Evolutionary conservation across 1,284 basidiomycete species (phyloP).

Genomic region (Fomitopsis betulina): DNA sequence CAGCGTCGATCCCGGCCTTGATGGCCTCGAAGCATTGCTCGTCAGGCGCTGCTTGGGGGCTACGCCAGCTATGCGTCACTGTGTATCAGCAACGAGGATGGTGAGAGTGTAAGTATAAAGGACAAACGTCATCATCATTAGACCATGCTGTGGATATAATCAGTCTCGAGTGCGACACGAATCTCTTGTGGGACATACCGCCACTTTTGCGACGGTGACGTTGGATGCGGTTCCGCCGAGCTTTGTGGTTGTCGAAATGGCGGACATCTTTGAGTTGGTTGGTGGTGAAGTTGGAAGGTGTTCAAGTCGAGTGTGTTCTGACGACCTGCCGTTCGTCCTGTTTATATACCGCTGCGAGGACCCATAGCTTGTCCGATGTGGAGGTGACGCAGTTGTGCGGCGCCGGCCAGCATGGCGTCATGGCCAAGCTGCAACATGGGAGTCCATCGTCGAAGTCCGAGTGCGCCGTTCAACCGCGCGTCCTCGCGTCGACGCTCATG

Average conservation of each 20-base stretch:
- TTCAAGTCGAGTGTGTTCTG: too few relatives aligned
- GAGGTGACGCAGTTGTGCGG: too few relatives aligned
- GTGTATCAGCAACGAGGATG: conserved; percentile 1
- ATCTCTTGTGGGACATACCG: conserved; percentile 21
- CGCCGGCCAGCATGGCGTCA: too few relatives aligned
- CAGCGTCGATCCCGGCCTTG: conserved; percentile 52
- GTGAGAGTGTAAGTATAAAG: neutral
- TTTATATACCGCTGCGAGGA: too few relatives aligned
- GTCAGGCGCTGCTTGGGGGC: conserved; percentile 38
- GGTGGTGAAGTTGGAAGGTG: too few relatives aligned
- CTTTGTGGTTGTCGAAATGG: conserved; percentile 17
- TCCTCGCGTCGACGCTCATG: too few relatives aligned
- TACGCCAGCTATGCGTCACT: conserved; percentile 20
- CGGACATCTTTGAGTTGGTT: too few relatives aligned
- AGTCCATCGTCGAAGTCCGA: too few relatives aligned
- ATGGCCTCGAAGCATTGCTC: conserved; percentile 56
- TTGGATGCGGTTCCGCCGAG: conserved; percentile 30
- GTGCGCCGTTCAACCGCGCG: too few relatives aligned
- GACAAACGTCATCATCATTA: conserved; percentile 47
- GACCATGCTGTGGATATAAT: conserved; percentile 30
- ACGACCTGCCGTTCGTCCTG: too few relatives aligned
- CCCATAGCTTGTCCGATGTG: too few relatives aligned
- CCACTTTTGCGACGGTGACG: conserved; percentile 31
- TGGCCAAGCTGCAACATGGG: too few relatives aligned
- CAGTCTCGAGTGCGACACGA: neutral